Conservation (phyloP, 306 rosid species). For the Dalbergia oliveri region DNA sequence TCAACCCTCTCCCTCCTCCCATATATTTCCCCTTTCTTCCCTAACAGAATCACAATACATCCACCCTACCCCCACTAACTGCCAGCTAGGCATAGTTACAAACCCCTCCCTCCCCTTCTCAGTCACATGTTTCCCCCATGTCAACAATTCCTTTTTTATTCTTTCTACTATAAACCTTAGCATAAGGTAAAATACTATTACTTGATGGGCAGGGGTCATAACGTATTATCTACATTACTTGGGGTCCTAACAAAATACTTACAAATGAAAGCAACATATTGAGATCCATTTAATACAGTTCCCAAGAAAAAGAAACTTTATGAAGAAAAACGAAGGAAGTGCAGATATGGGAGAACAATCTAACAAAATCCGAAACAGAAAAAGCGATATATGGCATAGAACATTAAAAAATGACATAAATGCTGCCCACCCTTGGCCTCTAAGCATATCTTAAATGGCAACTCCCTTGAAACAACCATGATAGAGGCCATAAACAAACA, state of each 20-base stretch:
- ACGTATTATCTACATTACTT: no score
- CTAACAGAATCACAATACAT: no score
- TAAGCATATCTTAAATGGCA: not conserved
- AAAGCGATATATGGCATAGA: not conserved
- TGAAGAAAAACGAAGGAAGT: not conserved
- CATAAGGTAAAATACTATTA: no score
- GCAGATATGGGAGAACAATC: not conserved
- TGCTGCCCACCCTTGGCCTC: not conserved
- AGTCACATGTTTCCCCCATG: no score
- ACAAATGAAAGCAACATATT: not conserved
- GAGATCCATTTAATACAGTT: slow-evolving; percentile 1
- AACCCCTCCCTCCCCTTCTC: no score
- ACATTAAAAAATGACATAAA: not conserved
- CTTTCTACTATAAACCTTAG: no score
- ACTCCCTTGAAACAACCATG: not conserved
- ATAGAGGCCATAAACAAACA: slow-evolving; percentile 18
- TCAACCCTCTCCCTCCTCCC: no score
- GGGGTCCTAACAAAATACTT: not conserved
- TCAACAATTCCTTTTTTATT: no score
- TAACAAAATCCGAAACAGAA: not conserved
- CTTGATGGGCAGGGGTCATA: no score
- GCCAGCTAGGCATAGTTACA: no score
- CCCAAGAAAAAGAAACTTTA: not conserved
- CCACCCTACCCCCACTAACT: no score
- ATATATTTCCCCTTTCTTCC: no score